Conservation (phyloP, 805 yeast genomes). For the Wickerhamomyces kurtzmanii region DNA sequence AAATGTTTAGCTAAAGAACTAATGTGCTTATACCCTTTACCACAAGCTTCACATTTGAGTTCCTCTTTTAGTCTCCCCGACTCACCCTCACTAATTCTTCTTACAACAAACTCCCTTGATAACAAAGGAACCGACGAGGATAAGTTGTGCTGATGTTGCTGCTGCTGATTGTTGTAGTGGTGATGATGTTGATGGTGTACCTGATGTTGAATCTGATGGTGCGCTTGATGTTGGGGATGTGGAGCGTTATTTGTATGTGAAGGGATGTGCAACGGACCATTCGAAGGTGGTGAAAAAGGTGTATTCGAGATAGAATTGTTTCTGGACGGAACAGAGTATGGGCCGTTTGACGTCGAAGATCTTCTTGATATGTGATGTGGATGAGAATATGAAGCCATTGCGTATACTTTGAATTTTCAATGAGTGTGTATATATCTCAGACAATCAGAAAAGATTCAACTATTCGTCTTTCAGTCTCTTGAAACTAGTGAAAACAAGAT, state of each 20-base stretch:
- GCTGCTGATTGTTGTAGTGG: conserved; percentile 1
- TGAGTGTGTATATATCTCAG: too few relatives aligned
- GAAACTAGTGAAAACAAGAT: too few relatives aligned
- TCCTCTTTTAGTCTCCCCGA: conserved; percentile 79
- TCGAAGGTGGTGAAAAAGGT: conserved; percentile 14
- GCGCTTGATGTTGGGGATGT: conserved; percentile 1
- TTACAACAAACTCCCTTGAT: conserved; percentile 63
- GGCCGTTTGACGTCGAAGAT: conserved; percentile 25
- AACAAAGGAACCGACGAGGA: conserved; percentile 33
- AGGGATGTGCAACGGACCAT: conserved; percentile 2
- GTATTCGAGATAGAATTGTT: conserved; percentile 2
- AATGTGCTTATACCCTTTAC: conserved; percentile 84
- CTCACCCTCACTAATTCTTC: conserved; percentile 81
- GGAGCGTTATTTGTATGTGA: not conserved
- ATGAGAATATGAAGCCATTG: conserved; percentile 6
- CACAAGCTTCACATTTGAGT: conserved; percentile 82
- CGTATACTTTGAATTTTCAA: too few relatives aligned
- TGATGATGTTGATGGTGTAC: conserved; percentile 5
- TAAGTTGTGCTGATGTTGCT: conserved; percentile 4
- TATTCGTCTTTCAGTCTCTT: too few relatives aligned
- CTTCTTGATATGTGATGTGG: conserved; percentile 19
- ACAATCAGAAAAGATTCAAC: too few relatives aligned
- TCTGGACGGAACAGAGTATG: conserved; percentile 24
- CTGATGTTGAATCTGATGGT: conserved; percentile 3
- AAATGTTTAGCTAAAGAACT: conserved; percentile 81